Conservation (phyloP, 139 green algal species). For the Haematococcus lacustris region DNA sequence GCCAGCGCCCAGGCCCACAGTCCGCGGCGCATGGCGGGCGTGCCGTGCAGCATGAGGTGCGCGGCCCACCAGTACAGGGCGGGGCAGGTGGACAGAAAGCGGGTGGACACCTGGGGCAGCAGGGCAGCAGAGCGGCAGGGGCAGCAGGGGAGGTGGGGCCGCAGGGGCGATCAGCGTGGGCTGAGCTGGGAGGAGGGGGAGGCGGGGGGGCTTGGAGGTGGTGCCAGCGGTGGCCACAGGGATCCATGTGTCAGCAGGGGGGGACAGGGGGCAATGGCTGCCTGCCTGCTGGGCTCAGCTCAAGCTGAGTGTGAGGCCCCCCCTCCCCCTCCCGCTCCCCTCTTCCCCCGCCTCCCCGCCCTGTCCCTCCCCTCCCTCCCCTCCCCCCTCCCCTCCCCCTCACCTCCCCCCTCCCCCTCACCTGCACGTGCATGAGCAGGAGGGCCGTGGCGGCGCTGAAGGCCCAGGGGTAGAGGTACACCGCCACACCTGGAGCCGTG, state of each 20-base stretch:
- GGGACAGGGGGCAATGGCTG: no score
- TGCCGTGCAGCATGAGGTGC: slow-evolving; percentile 18
- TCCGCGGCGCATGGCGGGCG: neutral
- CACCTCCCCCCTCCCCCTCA: slow-evolving; percentile 8
- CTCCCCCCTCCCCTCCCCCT: no score
- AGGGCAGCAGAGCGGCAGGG: neutral
- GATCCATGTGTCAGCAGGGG: neutral
- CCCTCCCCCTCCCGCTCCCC: neutral
- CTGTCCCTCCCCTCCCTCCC: neutral
- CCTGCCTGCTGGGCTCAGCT: neutral
- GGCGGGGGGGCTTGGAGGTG: neutral
- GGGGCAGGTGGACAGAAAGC: slow-evolving; percentile 72
- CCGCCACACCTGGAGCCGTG: slow-evolving; percentile 20
- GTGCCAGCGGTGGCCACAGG: neutral
- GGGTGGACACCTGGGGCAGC: slow-evolving; percentile 48
- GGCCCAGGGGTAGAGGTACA: slow-evolving; percentile 68
- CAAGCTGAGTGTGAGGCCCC: neutral
- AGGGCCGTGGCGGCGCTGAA: slow-evolving; percentile 48
- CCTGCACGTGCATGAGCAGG: slow-evolving; percentile 82
- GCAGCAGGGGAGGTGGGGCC: neutral
- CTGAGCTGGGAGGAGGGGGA: neutral
- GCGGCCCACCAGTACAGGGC: slow-evolving; percentile 72
- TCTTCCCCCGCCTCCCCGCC: neutral
- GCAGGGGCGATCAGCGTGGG: no score
- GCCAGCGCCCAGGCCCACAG: slow-evolving; percentile 54